These are phyloP conservation scores for Claviceps sp. DNA, from an alignment of 2,329 filamentous ascomycete genomes.

Conservation along the genomic window DNA sequence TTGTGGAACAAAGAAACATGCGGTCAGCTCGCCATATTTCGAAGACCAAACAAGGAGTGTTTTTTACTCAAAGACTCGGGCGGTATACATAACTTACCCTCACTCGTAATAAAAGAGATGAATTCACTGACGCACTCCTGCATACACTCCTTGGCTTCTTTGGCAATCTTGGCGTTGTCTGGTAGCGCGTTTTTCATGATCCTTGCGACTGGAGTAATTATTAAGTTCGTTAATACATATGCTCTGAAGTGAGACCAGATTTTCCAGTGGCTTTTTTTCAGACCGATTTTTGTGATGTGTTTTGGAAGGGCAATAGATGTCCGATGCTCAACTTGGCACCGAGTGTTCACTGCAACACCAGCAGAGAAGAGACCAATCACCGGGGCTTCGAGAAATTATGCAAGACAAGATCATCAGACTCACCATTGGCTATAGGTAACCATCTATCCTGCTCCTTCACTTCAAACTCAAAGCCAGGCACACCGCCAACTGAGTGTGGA, in stretches of 20 bases:
- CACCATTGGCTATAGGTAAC: conserved; percentile 99
- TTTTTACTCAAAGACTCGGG: not conserved
- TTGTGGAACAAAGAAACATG: conserved; percentile 23
- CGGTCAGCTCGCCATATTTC: not conserved
- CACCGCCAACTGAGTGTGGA: conserved; percentile 55
- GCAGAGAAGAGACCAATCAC: not conserved
- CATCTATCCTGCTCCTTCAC: conserved; percentile 99
- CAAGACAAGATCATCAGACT: conserved; percentile 33
- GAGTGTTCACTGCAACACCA: not conserved
- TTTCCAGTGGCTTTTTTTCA: conserved; percentile 34
- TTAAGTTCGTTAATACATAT: conserved; percentile 81
- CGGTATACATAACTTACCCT: conserved; percentile 50
- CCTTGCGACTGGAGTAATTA: conserved; percentile 77
- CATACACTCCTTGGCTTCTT: conserved; percentile 99
- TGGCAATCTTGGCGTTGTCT: conserved; percentile 97
- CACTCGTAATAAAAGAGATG: conserved; percentile 98
- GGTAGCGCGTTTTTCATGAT: conserved; percentile 98
- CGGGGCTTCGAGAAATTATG: conserved; percentile 5
- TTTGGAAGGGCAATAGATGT: conserved; percentile 20
- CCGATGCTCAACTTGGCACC: conserved; percentile 16
- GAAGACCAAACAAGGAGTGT: not conserved
- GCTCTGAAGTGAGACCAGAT: conserved; percentile 35
- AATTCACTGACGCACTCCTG: conserved; percentile 99
- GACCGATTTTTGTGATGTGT: conserved; percentile 49
- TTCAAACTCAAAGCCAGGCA: conserved; percentile 77